A percentile compares a stretch with the other conserved stretches of the same genome.
Evolutionary conservation across 495 filamentous ascomycete species (phyloP).

Genomic region (Tuber melanosporum): DNA sequence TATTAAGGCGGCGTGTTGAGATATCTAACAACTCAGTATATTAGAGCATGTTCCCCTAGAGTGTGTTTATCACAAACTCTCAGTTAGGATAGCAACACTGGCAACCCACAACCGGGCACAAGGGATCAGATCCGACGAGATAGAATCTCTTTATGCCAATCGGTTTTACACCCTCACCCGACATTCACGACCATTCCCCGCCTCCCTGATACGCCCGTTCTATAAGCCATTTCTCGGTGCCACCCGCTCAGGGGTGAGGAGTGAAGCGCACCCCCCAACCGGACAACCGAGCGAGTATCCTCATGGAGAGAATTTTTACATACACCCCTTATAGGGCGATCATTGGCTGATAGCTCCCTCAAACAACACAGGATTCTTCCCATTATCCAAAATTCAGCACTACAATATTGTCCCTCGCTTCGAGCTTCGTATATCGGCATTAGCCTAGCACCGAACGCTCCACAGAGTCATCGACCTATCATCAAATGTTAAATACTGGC

Average conservation of each 20-base stretch:
- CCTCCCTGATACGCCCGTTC: too few relatives aligned
- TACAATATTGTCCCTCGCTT: not conserved
- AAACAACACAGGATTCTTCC: not conserved
- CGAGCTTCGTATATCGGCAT: not conserved
- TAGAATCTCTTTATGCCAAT: too few relatives aligned
- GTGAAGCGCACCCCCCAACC: not conserved
- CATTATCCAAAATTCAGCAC: not conserved
- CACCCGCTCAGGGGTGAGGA: not conserved
- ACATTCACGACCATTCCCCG: too few relatives aligned
- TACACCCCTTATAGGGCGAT: not conserved
- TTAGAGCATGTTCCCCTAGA: too few relatives aligned
- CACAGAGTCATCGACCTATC: not conserved
- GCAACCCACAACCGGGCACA: not conserved
- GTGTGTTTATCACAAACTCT: too few relatives aligned
- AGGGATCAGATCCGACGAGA: too few relatives aligned
- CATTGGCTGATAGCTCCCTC: not conserved
- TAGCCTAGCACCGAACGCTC: not conserved
- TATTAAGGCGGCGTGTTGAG: too few relatives aligned
- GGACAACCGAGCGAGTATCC: not conserved
- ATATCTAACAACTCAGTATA: too few relatives aligned
- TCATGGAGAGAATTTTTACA: not conserved
- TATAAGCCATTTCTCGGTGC: too few relatives aligned
- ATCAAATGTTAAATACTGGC: not conserved
- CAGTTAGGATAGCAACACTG: too few relatives aligned
- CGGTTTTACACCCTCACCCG: too few relatives aligned